Evolutionary conservation across 371 early-diverging fungal genomes (phyloP).

Genomic region (Mortierella sp.): DNA sequence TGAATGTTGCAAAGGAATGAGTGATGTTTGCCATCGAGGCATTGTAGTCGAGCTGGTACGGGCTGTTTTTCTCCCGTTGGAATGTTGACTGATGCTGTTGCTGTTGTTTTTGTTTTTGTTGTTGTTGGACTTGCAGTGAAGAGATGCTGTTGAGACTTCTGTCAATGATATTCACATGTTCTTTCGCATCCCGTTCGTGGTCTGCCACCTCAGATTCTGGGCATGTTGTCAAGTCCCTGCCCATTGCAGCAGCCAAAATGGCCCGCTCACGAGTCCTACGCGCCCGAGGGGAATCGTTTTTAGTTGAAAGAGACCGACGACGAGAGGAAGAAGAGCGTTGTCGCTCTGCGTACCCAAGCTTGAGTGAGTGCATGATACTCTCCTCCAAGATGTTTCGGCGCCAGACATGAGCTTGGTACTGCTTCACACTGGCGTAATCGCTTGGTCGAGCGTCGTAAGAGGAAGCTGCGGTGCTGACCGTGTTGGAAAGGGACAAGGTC

Average conservation of each 20-base stretch:
- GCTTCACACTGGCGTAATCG: slow-evolving; percentile 25
- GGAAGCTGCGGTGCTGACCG: slow-evolving; percentile 31
- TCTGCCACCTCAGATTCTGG: neutral
- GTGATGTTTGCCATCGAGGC: slow-evolving; percentile 45
- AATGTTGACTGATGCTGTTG: slow-evolving; percentile 22
- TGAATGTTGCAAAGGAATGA: slow-evolving; percentile 37
- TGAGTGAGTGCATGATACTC: slow-evolving; percentile 52
- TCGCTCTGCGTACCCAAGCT: slow-evolving; percentile 44
- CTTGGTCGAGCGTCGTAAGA: slow-evolving; percentile 29
- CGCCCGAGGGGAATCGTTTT: slow-evolving; percentile 17
- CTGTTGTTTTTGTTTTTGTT: slow-evolving; percentile 8
- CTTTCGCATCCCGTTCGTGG: neutral
- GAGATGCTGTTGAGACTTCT: slow-evolving; percentile 15
- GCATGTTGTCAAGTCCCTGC: slow-evolving; percentile 13
- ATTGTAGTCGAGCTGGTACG: slow-evolving; percentile 37
- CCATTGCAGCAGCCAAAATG: slow-evolving; percentile 30
- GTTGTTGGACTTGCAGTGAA: neutral
- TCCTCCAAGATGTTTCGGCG: slow-evolving; percentile 46
- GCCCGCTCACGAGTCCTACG: slow-evolving; percentile 37
- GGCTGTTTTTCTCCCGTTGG: slow-evolving; percentile 27
- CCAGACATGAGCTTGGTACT: slow-evolving; percentile 50
- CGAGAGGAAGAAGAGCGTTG: slow-evolving; percentile 32
- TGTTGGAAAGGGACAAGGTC: slow-evolving; percentile 39
- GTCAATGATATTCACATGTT: slow-evolving; percentile 35
- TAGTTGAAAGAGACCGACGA: slow-evolving; percentile 15